A percentile compares a stretch with the other conserved stretches of the same genome.
Conservation (phyloP, 164 flowering plant genomes). For the Magnolia changhungtana region DNA sequence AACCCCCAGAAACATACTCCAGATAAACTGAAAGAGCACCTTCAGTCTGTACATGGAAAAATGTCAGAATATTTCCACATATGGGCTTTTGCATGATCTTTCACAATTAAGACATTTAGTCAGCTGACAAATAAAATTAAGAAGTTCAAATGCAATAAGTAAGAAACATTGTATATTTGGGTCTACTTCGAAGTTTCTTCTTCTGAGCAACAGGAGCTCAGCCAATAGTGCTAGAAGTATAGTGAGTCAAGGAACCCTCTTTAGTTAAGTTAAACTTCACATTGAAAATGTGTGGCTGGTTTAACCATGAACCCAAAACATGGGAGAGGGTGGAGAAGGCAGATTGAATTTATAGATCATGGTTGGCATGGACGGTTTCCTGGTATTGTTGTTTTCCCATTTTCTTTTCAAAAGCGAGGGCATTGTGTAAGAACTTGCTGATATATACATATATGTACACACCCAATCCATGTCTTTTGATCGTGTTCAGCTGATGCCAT, state of each 20-base stretch:
- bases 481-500: not conserved
- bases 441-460: not conserved
- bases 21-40: conserved; percentile 58
- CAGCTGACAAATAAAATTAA: not conserved
- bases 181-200: not conserved
- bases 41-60: conserved; percentile 38
- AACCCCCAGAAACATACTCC: conserved; percentile 84
- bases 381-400: not conserved
- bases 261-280: not conserved
- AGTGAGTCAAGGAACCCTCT: not conserved
- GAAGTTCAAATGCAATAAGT: not conserved
- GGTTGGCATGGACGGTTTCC: not conserved
- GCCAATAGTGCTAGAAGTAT: not conserved
- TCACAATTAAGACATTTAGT: not conserved
- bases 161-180: not conserved
- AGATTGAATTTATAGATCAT: not conserved
- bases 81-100: not conserved
- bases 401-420: not conserved
- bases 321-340: not conserved
- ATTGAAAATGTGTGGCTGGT: not conserved
- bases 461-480: not conserved
- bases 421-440: not conserved
- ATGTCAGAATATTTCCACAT: not conserved
- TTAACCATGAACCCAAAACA: not conserved
- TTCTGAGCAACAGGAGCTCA: not conserved